phyloP scores from a whole-genome alignment of 345 rosid species.

The Schrenkiella parvula region DNA sequence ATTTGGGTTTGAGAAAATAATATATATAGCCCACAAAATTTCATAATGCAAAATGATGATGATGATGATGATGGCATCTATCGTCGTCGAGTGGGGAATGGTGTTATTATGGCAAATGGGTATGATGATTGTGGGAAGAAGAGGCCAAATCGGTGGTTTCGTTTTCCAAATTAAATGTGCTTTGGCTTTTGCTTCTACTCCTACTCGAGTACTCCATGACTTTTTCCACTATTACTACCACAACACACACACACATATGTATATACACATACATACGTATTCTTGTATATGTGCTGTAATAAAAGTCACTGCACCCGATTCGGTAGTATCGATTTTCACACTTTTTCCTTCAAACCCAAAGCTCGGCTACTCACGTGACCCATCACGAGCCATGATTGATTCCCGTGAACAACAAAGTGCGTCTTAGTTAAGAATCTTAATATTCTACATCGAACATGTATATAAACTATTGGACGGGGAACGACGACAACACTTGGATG shows the following conservation, averaged over 20 bases:
- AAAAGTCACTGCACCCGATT: slow-evolving; percentile 27
- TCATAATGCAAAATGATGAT: slow-evolving; percentile 20
- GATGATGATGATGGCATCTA: slow-evolving; percentile 24
- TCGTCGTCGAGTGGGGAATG: slow-evolving; percentile 33
- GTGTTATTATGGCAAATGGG: slow-evolving; percentile 36
- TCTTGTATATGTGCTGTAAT: slow-evolving; percentile 12
- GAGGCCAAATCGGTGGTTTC: slow-evolving; percentile 38
- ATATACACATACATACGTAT: background rate
- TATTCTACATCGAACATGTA: background rate
- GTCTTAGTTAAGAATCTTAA: background rate
- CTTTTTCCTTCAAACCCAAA: slow-evolving; percentile 24
- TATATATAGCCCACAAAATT: slow-evolving; percentile 31
- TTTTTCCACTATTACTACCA: slow-evolving; percentile 26
- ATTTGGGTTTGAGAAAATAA: slow-evolving; percentile 22
- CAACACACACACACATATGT: background rate
- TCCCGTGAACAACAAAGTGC: background rate
- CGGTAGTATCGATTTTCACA: slow-evolving; percentile 30
- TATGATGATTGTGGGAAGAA: slow-evolving; percentile 35
- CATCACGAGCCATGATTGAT: slow-evolving; percentile 28
- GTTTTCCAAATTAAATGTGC: slow-evolving; percentile 37
- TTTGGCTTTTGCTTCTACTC: slow-evolving; percentile 36
- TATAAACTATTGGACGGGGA: slow-evolving; percentile 21
- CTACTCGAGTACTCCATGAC: slow-evolving; percentile 33
- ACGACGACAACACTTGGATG: background rate
- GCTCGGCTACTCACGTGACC: slow-evolving; percentile 25